Conservation (phyloP, 2,329 filamentous ascomycete species). For the Pseudopyricularia javanii region DNA sequence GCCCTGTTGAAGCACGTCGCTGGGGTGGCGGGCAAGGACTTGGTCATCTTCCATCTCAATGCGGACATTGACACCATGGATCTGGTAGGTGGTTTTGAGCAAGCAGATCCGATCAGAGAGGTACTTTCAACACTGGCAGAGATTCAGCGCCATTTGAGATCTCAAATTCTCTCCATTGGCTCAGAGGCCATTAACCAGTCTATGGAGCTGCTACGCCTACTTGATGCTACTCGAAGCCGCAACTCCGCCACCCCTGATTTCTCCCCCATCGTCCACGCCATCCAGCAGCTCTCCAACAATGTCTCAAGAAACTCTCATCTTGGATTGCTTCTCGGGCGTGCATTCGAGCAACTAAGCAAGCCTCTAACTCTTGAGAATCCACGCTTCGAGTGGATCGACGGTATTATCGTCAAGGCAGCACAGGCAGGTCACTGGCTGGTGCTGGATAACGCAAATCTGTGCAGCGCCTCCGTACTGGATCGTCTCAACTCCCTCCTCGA, state of each 20-base stretch:
- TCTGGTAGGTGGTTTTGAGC: conserved; percentile 91
- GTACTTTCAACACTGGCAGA: conserved; percentile 23
- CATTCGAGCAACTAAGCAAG: conserved; percentile 35
- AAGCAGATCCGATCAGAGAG: conserved; percentile 70
- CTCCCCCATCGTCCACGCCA: conserved; percentile 19
- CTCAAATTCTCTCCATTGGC: conserved; percentile 19
- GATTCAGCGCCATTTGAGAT: not conserved
- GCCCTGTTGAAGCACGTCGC: conserved; percentile 68
- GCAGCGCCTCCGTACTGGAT: conserved; percentile 88
- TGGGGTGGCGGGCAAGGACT: conserved; percentile 59
- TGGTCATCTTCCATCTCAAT: conserved; percentile 81
- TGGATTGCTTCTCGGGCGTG: conserved; percentile 31
- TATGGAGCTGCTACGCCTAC: not conserved
- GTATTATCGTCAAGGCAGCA: conserved; percentile 77
- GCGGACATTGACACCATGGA: conserved; percentile 96
- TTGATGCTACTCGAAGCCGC: conserved; percentile 5
- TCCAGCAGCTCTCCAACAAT: conserved; percentile 25
- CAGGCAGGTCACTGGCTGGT: conserved; percentile 84
- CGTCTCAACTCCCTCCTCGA: conserved; percentile 90
- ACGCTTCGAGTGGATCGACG: conserved; percentile 92
- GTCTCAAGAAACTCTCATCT: conserved; percentile 33
- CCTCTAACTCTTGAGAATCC: conserved; percentile 54
- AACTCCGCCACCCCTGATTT: conserved; percentile 22
- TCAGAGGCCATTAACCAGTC: conserved; percentile 12
- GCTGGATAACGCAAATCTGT: conserved; percentile 93